Base-by-base conservation (phyloP, 371 early-diverging fungal genomes). In the Mortierella sp. region DNA sequence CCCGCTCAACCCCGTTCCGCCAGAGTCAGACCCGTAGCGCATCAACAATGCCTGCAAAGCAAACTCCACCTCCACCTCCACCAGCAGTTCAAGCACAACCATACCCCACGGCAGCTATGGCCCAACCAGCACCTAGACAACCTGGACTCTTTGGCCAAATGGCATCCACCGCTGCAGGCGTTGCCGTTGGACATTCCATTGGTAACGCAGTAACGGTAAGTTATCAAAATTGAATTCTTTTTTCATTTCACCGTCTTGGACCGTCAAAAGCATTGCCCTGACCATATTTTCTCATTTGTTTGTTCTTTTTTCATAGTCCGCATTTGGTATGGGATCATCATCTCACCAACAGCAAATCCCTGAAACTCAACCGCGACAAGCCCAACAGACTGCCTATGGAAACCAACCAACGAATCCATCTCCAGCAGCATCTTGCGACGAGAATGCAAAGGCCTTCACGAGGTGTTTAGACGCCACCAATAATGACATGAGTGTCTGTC, bases 151-250 rank as follows among this genome's bases (percentile, higher is more conserved):
- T 96, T 85, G 95, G 93, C 58, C 94, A 96, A 79, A 94, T 96
- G 95, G 97, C 96, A 26, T 88, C 96, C 24, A 97, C 96, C 31
- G 98, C 97, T 48, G 98, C 95, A 68, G 96, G 96, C 87, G 97
- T 97, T 65, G 98, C 97, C 71, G 94, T 97, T 31, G 97, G 97
- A 63, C 94, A 93, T 74, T 90, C 90, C 41, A 74, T 94, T 66
- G 94, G 90, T 68, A 88, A 85, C 71, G 96, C 96, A 71, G 86
- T 96, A 64, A 90, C 93, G 40, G 74, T 74, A 74, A 47, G 74
- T 48, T n/a, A n/a, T n/a, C n/a, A n/a, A n/a, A n/a, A n/a, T n/a
- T n/a, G n/a, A n/a, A n/a, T n/a, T n/a, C n/a, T n/a, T n/a, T n/a
- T n/a, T n/a, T n/a, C n/a, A n/a, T n/a, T n/a, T n/a, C n/a, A n/a